phyloP scores from a whole-genome alignment of 2,329 filamentous ascomycete genomes.

The Aspergillus hortae region DNA sequence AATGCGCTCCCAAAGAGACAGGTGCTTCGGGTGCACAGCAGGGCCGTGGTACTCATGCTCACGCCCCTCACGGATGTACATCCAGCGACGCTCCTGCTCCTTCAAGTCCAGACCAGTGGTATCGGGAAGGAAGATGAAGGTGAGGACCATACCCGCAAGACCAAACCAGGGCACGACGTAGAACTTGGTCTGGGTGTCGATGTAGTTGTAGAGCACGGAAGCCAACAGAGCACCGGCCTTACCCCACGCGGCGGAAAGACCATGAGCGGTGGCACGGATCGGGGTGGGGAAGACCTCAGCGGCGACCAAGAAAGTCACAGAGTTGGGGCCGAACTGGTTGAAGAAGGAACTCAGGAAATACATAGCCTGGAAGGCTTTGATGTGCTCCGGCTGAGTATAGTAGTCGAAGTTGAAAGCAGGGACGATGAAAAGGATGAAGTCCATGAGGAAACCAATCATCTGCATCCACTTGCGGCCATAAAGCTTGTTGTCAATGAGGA shows the following conservation, averaged over 20 bases:
- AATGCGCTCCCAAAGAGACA: constrained; percentile 83
- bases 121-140: constrained; percentile 85
- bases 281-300: constrained; percentile 96
- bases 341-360: constrained; percentile 98
- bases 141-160: constrained; percentile 78
- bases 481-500: constrained; percentile 92
- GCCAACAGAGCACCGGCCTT: constrained; percentile 86
- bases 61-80: constrained; percentile 74
- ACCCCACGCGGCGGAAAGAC: constrained; percentile 86
- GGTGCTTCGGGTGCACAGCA: constrained; percentile 82
- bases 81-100: constrained; percentile 93
- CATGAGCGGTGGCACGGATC: constrained; percentile 88
- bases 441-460: constrained; percentile 86
- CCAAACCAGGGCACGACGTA: constrained; percentile 95
- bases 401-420: constrained; percentile 85
- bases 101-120: constrained; percentile 95
- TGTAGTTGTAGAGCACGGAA: constrained; percentile 92
- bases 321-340: constrained; percentile 98
- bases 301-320: constrained; percentile 91
- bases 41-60: constrained; percentile 86
- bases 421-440: constrained; percentile 89
- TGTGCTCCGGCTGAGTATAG: constrained; percentile 68
- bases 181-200: constrained; percentile 78
- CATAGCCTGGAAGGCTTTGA: constrained; percentile 94
- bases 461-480: constrained; percentile 97